Base-by-base conservation (phyloP, 805 yeast genomes). In the Ogataea nitratoaversa region DNA sequence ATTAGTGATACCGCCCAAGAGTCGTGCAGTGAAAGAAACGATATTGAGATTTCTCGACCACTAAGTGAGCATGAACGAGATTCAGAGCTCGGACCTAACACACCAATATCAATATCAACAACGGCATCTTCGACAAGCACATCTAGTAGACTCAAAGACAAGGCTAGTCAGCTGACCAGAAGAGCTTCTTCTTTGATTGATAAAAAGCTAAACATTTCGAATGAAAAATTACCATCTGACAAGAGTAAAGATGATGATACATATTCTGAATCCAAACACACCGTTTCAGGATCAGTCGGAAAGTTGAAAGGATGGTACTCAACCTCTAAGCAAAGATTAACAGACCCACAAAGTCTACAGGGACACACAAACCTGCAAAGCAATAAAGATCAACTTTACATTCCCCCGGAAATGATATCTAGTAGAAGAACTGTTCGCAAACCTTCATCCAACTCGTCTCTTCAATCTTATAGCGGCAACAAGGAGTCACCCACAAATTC, bases 241-340 rank as follows among this genome's bases (percentile, higher is more conserved):
- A 14, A 17, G 2, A 20, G n/a, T 19, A 13, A 11, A 19, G 30
- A 17, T 11, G 18, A n/a, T 33, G 29, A 17, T 9, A 18, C n/a
- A 14, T 19, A 20, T 6, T 25, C 20, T 4, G 37, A 36, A 6
- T 32, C 32, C 12, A 38, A 44, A 19, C 46, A 47, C 32, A 48
- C 67, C 3, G 56, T 74, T 13, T 54, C 73, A 4, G 63, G 59
- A 32, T 71, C 86, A 0, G 61, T 81, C 34, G 73, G 70, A 42
- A 83, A 78, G 50, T 58, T 84, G 7, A 85, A 84, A 1, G 79
- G 74, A 46, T 82, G 91, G 87, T 84, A 84, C 49, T 71, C 70
- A 38, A 77, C 70, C 27, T 73, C 73, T 40, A 74, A 67, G 18
- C 50, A 56, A 50, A 42, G 36, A 32, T 18, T 43, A 7, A 25